Conservation (phyloP, 2,329 filamentous ascomycete genomes). For the Hawksworthiomyces lignivorus region DNA sequence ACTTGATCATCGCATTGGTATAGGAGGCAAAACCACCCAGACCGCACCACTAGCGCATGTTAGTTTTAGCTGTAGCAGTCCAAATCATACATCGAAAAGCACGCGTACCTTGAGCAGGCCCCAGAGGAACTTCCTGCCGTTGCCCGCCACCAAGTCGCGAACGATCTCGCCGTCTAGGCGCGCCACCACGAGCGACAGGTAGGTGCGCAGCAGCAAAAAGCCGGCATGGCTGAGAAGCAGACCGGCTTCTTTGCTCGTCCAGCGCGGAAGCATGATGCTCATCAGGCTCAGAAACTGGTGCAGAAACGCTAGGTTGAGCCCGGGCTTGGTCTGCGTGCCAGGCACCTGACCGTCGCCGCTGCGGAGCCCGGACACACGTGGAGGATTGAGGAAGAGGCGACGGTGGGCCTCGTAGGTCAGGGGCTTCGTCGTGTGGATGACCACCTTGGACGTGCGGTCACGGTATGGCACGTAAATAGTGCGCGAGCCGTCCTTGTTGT, state of each 20-base stretch:
- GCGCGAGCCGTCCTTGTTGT: slow-evolving; percentile 88
- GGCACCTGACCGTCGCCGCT: slow-evolving; percentile 72
- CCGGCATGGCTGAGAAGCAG: slow-evolving; percentile 79
- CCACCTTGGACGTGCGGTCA: slow-evolving; percentile 79
- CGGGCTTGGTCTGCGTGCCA: slow-evolving; percentile 83
- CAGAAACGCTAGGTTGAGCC: slow-evolving; percentile 88
- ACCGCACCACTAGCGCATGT: slow-evolving; percentile 63
- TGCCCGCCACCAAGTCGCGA: slow-evolving; percentile 88
- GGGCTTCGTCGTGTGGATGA: slow-evolving; percentile 81
- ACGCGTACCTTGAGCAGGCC: slow-evolving; percentile 67
- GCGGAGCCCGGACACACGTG: slow-evolving; percentile 68
- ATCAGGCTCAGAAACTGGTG: slow-evolving; percentile 94
- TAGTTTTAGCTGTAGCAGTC: not conserved
- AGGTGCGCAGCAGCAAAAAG: slow-evolving; percentile 87
- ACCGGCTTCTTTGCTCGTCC: slow-evolving; percentile 92
- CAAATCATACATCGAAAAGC: not conserved
- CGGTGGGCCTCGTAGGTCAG: slow-evolving; percentile 96
- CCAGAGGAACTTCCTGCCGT: slow-evolving; percentile 79
- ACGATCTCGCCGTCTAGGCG: slow-evolving; percentile 94
- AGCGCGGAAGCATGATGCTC: slow-evolving; percentile 95
- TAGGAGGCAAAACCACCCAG: slow-evolving; percentile 91
- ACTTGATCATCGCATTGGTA: slow-evolving; percentile 99
- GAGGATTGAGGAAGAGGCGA: slow-evolving; percentile 84
- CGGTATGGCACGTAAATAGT: slow-evolving; percentile 95
- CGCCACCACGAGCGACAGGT: slow-evolving; percentile 87